Evolutionary conservation across 768 basidiomycete genomes (phyloP).

Genomic region (Agaricus sinodeliciosus): DNA sequence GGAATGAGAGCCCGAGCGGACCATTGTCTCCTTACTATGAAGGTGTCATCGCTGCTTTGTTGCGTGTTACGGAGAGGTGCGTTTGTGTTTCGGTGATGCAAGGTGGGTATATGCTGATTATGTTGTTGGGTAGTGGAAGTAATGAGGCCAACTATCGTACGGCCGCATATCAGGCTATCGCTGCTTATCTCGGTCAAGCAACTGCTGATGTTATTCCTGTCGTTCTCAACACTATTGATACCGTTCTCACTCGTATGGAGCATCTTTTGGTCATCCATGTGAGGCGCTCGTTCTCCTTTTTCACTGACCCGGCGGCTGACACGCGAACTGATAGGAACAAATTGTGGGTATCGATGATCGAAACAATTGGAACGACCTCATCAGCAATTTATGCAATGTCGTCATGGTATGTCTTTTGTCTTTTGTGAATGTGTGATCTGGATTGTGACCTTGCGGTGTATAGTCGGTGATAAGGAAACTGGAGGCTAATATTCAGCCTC

Average conservation of each 20-base stretch:
- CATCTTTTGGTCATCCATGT: constrained; percentile 81
- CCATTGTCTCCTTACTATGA: constrained; percentile 88
- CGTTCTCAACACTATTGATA: constrained; percentile 75
- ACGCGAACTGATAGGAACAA: constrained; percentile 55
- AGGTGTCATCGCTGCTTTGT: constrained; percentile 75
- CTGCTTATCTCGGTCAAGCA: constrained; percentile 77
- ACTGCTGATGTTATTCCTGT: constrained; percentile 72
- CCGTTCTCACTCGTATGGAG: constrained; percentile 87
- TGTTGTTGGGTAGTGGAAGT: constrained; percentile 39
- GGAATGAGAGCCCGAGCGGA: constrained; percentile 45
- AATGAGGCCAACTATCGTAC: constrained; percentile 94
- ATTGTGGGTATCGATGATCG: constrained; percentile 93
- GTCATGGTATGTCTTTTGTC: constrained; percentile 62
- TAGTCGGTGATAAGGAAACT: constrained; percentile 86
- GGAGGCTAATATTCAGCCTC: constrained; percentile 72
- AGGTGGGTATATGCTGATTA: constrained; percentile 10
- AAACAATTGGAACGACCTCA: constrained; percentile 98
- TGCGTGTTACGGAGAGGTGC: constrained; percentile 84
- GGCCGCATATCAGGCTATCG: constrained; percentile 93
- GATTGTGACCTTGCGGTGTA: not conserved
- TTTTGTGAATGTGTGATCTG: not conserved
- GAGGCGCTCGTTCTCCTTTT: constrained; percentile 14
- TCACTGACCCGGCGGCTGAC: not conserved
- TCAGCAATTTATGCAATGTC: constrained; percentile 91
- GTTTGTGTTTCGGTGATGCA: constrained; percentile 13